Percentiles rank a stretch among this genome's conserved stretches.
phyloP scores from a whole-genome alignment of 1,139 yeast genomes.

The Suhomyces chickasaworum region DNA sequence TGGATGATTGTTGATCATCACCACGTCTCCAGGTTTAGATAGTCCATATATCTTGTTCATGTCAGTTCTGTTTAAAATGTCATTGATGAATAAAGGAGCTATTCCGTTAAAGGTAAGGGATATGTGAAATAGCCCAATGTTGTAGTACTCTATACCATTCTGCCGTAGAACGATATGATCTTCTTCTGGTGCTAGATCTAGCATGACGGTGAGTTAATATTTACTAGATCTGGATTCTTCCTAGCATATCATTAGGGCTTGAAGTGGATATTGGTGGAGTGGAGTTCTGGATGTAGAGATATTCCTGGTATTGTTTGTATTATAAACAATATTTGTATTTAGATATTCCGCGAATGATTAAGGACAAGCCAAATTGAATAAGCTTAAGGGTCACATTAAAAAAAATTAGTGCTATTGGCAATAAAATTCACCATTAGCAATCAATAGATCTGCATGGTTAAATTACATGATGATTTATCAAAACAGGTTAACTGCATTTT shows the following conservation, averaged over 20 bases:
- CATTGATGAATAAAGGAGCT: constrained; percentile 33
- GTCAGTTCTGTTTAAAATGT: constrained; percentile 23
- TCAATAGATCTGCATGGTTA: too few species aligned
- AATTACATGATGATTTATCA: too few species aligned
- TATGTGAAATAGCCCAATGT: constrained; percentile 35
- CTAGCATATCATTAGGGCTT: not conserved
- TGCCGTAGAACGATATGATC: constrained; percentile 29
- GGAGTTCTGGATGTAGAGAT: not conserved
- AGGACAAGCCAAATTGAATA: not conserved
- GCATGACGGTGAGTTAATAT: not conserved
- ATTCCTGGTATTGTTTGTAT: too few species aligned
- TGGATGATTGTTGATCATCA: constrained; percentile 40
- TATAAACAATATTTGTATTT: not conserved
- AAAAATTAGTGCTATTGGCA: not conserved
- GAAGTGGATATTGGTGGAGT: not conserved
- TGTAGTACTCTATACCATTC: constrained; percentile 29
- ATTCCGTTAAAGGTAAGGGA: constrained; percentile 27
- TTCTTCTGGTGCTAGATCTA: constrained; percentile 38
- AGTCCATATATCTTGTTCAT: constrained; percentile 27
- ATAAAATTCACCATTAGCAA: not conserved
- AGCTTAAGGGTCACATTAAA: not conserved
- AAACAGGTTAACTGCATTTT: too few species aligned
- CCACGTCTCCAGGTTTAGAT: constrained; percentile 19
- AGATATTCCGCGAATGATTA: not conserved
- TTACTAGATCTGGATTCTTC: not conserved